phyloP scores from a whole-genome alignment of 148 eudicot genomes.

The Limonium bicolor region DNA sequence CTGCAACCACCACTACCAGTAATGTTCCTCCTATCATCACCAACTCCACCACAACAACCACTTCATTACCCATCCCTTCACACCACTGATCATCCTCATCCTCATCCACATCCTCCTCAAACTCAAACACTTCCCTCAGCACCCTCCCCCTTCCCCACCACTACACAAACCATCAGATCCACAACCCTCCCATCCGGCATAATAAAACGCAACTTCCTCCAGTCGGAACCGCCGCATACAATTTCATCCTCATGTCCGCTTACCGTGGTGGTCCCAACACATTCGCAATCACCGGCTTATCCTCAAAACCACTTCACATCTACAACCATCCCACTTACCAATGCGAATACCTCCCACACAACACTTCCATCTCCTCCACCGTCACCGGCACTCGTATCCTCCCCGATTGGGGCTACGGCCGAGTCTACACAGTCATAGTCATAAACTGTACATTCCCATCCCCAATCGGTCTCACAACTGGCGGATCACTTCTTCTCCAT shows the following conservation, averaged over 20 bases:
- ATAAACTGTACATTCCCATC: conserved; percentile 55
- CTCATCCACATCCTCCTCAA: too few relatives aligned
- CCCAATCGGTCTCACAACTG: conserved; percentile 18
- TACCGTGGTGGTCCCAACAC: conserved; percentile 56
- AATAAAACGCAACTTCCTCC: conserved; percentile 29
- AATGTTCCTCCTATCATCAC: background rate
- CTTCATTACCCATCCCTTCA: too few relatives aligned
- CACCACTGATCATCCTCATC: too few relatives aligned
- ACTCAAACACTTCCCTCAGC: too few relatives aligned
- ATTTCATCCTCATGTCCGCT: conserved; percentile 63
- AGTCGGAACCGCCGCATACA: conserved; percentile 43
- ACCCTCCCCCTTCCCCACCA: conserved; percentile 1
- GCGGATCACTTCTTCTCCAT: conserved; percentile 21
- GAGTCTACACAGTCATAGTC: conserved; percentile 57
- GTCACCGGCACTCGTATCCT: conserved; percentile 22
- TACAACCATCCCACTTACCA: conserved; percentile 34
- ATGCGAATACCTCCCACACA: conserved; percentile 25
- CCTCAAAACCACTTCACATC: conserved; percentile 54
- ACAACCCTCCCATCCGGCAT: conserved; percentile 16
- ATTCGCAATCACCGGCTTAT: conserved; percentile 40
- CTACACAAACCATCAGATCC: background rate
- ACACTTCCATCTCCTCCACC: background rate
- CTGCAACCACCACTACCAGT: background rate
- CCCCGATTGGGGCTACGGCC: conserved; percentile 76
- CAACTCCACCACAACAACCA: background rate